phyloP scores from a whole-genome alignment of 2,329 filamentous ascomycete species.

The Phialophora verrucosa region DNA sequence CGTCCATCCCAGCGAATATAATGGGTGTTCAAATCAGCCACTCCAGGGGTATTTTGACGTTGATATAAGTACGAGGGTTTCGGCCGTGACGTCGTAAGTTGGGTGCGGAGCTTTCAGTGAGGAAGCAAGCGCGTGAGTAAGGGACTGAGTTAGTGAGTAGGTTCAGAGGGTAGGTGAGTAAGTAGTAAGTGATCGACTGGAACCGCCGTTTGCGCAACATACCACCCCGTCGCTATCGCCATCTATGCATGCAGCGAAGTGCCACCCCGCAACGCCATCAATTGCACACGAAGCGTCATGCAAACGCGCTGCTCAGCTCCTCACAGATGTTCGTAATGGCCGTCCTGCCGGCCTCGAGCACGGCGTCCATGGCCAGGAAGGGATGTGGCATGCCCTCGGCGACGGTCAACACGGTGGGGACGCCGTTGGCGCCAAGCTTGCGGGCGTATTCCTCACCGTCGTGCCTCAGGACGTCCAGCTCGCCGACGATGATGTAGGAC shows the following conservation, averaged over 20 bases:
- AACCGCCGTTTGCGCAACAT: background rate
- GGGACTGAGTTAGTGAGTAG: background rate
- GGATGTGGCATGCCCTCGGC: constrained; percentile 64
- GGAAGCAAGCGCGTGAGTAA: background rate
- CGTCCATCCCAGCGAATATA: background rate
- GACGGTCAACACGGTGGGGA: constrained; percentile 55
- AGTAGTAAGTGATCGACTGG: background rate
- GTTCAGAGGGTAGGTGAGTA: background rate
- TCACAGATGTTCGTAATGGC: constrained; percentile 57
- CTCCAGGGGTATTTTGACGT: constrained; percentile 5
- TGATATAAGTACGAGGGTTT: background rate
- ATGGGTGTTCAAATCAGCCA: constrained; percentile 1
- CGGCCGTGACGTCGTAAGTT: background rate
- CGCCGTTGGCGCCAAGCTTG: constrained; percentile 56
- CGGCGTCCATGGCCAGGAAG: constrained; percentile 64
- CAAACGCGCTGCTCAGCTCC: constrained; percentile 25
- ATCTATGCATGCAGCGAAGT: background rate
- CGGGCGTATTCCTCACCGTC: constrained; percentile 61
- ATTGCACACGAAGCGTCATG: constrained; percentile 1
- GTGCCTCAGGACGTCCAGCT: constrained; percentile 61
- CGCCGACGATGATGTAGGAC: constrained; percentile 61
- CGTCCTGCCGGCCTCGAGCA: constrained; percentile 57
- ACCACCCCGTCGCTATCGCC: background rate
- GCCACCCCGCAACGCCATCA: background rate
- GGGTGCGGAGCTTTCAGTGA: too few species aligned